Evolutionary conservation across 768 basidiomycete species (phyloP).

Genomic region (Auriscalpium microsporum): DNA sequence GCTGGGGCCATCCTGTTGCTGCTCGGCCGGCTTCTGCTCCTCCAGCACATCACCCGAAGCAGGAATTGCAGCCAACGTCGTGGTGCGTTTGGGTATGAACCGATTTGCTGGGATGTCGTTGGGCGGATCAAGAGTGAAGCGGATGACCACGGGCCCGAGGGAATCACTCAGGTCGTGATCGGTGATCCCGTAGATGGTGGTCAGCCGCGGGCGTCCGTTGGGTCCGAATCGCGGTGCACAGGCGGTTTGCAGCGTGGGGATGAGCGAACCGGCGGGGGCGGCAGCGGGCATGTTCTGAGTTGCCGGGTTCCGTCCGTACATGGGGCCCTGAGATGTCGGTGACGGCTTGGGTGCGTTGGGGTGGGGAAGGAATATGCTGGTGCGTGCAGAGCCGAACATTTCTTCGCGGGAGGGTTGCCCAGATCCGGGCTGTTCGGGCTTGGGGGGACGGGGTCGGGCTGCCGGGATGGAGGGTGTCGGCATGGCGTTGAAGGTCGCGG

Average conservation of each 20-base stretch:
- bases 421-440: conserved; percentile 6
- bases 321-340: conserved; percentile 40
- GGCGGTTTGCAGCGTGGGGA: conserved; percentile 19
- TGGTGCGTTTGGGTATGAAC: not conserved
- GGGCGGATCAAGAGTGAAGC: conserved; percentile 48
- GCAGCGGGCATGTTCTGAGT: conserved; percentile 14
- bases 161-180: conserved; percentile 41
- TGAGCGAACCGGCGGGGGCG: conserved; percentile 19
- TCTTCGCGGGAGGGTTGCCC: conserved; percentile 19
- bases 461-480: not conserved
- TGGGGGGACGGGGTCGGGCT: not conserved
- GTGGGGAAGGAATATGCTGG: conserved; percentile 44
- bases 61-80: not conserved
- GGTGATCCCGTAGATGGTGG: conserved; percentile 56
- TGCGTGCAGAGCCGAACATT: conserved; percentile 16
- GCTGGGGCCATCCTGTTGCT: not conserved
- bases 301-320: conserved; percentile 40
- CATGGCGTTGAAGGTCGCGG: not conserved
- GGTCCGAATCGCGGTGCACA: conserved; percentile 11
- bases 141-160: conserved; percentile 51
- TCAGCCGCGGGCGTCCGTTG: conserved; percentile 25
- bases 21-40: not conserved
- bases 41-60: not conserved
- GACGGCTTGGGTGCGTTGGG: conserved; percentile 45
- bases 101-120: conserved; percentile 24